Conservation (phyloP, 495 filamentous ascomycete genomes). For the Neurospora tetrasperma region DNA sequence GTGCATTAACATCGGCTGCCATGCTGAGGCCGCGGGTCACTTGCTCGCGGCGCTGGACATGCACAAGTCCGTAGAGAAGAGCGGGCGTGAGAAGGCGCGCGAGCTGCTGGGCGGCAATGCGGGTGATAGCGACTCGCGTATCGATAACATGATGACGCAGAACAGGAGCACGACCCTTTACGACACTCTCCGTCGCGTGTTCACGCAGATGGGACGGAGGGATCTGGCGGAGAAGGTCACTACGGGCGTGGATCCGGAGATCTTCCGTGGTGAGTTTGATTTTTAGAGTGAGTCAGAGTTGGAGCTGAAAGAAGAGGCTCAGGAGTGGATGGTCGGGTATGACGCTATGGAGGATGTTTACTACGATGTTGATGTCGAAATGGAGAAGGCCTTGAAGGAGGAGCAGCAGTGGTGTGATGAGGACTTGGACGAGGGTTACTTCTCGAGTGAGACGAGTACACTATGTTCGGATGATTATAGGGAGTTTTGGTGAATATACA, state of each 20-base stretch:
- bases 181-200: slow-evolving; percentile 85
- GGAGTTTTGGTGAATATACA: not conserved
- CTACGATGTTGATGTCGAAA: not conserved
- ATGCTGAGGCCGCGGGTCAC: slow-evolving; percentile 84
- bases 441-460: not conserved
- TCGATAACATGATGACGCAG: slow-evolving; percentile 75
- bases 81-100: slow-evolving; percentile 69
- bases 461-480: not conserved
- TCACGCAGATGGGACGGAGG: slow-evolving; percentile 82
- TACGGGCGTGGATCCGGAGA: slow-evolving; percentile 81
- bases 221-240: slow-evolving; percentile 83
- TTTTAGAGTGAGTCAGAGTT: slow-evolving; percentile 21
- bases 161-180: slow-evolving; percentile 95
- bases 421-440: not conserved
- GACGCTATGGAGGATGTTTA: not conserved
- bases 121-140: slow-evolving; percentile 46
- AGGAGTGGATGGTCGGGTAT: not conserved
- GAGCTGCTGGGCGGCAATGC: slow-evolving; percentile 63
- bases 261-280: slow-evolving; percentile 59
- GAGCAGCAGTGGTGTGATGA: not conserved
- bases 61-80: slow-evolving; percentile 87
- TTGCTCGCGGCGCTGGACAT: slow-evolving; percentile 89
- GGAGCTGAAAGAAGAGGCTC: not conserved
- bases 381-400: not conserved
- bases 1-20: slow-evolving; percentile 97